Conservation (phyloP, 169 alveolate genomes). For the Nephromyces sp. region DNA sequence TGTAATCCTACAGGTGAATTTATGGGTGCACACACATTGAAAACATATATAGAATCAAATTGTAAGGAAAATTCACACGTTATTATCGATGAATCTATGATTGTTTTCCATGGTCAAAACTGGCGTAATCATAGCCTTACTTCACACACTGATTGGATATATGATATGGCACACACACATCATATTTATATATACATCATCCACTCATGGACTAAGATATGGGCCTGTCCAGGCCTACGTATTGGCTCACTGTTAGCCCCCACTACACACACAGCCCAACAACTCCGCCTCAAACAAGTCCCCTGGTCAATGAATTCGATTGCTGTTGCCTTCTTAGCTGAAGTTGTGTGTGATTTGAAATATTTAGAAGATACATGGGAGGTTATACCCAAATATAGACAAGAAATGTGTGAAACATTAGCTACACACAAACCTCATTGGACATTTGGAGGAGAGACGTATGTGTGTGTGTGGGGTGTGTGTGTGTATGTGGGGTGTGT, state of each 20-base stretch:
- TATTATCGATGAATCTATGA: slow-evolving; percentile 12
- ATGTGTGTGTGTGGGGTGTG: neutral
- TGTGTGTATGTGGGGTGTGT: too few species aligned
- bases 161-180: neutral
- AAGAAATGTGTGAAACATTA: neutral
- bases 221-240: slow-evolving; percentile 31
- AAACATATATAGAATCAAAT: neutral
- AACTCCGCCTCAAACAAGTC: slow-evolving; percentile 3
- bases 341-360: slow-evolving; percentile 1
- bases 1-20: slow-evolving; percentile 24
- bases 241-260: slow-evolving; percentile 14
- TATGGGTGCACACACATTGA: too few species aligned
- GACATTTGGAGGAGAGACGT: neutral
- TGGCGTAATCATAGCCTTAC: slow-evolving; percentile 15
- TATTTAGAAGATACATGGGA: slow-evolving; percentile 15
- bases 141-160: slow-evolving; percentile 6
- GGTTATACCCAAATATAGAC: slow-evolving; percentile 4
- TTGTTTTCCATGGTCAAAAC: slow-evolving; percentile 3
- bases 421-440: neutral
- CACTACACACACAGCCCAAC: slow-evolving; percentile 7
- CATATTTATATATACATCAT: neutral
- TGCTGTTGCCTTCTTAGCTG: slow-evolving; percentile 7
- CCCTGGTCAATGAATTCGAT: slow-evolving; percentile 13
- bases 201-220: slow-evolving; percentile 24
- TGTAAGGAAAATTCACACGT: neutral